Evolutionary conservation across 2,329 filamentous ascomycete species (phyloP).

Genomic region (Monilinia polystroma): DNA sequence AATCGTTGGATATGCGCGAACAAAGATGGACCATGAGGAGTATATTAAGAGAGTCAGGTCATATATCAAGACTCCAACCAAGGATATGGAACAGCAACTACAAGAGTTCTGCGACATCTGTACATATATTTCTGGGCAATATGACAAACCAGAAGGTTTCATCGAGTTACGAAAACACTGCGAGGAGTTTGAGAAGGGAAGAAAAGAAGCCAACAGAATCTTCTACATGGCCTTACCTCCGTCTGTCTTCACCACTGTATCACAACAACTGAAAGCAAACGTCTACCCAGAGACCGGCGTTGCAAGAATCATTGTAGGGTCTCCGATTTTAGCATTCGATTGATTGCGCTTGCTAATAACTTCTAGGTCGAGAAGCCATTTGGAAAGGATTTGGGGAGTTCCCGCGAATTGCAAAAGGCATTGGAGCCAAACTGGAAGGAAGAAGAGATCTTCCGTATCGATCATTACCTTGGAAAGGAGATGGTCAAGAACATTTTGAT

Average conservation of each 20-base stretch:
- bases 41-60: slow-evolving; percentile 93
- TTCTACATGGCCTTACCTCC: slow-evolving; percentile 99
- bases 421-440: slow-evolving; percentile 98
- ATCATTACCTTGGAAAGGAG: slow-evolving; percentile 99
- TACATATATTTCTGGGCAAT: slow-evolving; percentile 94
- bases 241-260: slow-evolving; percentile 96
- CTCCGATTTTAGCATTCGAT: not conserved
- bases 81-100: slow-evolving; percentile 94
- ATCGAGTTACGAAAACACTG: slow-evolving; percentile 80
- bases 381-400: slow-evolving; percentile 93
- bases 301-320: slow-evolving; percentile 84
- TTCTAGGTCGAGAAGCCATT: slow-evolving; percentile 95
- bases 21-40: slow-evolving; percentile 98
- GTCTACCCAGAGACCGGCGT: slow-evolving; percentile 92
- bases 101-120: slow-evolving; percentile 85
- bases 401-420: slow-evolving; percentile 89
- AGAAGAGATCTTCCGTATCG: slow-evolving; percentile 98
- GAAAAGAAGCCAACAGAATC: slow-evolving; percentile 81
- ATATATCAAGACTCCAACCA: slow-evolving; percentile 98
- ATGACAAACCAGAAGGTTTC: slow-evolving; percentile 96
- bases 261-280: slow-evolving; percentile 94
- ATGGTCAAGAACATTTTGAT: slow-evolving; percentile 99
- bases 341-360: slow-evolving; percentile 26
- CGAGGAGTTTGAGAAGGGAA: slow-evolving; percentile 77
- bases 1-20: slow-evolving; percentile 98